Evolutionary conservation across 768 basidiomycete species (phyloP).

Genomic region (Mycena haematopus): DNA sequence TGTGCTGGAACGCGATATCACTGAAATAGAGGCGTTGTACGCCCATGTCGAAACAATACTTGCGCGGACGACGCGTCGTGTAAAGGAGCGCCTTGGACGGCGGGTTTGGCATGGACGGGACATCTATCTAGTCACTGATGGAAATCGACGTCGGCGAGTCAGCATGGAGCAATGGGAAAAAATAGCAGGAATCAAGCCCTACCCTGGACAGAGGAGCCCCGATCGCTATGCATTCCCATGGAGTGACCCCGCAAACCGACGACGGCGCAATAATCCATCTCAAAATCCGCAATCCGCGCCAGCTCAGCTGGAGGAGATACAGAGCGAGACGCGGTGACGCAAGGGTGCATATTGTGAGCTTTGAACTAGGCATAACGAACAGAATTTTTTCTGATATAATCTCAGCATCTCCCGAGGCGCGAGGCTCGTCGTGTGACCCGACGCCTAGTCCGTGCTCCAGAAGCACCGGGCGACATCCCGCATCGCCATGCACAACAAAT

Average conservation of each 20-base stretch:
- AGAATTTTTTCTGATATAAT: background rate
- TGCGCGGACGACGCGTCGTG: constrained; percentile 60
- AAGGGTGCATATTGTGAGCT: background rate
- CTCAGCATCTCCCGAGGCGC: background rate
- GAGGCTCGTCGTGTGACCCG: background rate
- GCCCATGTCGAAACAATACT: constrained; percentile 48
- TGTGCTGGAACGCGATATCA: constrained; percentile 61
- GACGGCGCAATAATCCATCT: background rate
- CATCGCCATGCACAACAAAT: background rate
- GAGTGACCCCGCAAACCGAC: constrained; percentile 7
- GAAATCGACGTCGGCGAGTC: constrained; percentile 37
- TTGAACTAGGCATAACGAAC: background rate
- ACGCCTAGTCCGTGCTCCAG: background rate
- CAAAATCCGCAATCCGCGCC: background rate
- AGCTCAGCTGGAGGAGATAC: background rate
- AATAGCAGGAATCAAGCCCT: constrained; percentile 55
- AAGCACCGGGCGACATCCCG: background rate
- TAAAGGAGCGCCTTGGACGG: constrained; percentile 82
- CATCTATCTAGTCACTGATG: constrained; percentile 52
- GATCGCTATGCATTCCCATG: constrained; percentile 13
- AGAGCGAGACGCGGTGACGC: constrained; percentile 2
- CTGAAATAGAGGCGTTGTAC: constrained; percentile 54
- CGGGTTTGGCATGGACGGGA: constrained; percentile 70
- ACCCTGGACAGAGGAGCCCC: background rate
- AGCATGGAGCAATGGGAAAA: constrained; percentile 54